Evolutionary conservation across 140 eudicot species (phyloP).

Genomic region (Stevia rebaudiana): DNA sequence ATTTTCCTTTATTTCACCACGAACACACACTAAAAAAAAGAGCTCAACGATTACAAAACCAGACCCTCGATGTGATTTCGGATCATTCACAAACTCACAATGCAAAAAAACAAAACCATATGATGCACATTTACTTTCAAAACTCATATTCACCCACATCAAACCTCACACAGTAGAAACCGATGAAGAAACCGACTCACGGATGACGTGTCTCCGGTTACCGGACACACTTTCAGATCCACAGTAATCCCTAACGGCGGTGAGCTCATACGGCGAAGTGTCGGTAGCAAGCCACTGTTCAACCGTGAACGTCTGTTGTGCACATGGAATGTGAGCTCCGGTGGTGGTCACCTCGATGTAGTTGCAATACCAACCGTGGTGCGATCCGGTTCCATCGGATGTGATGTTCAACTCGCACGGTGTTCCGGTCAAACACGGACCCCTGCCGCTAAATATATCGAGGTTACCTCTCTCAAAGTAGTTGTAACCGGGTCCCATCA

Average conservation of each 20-base stretch:
- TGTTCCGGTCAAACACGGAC: conserved; percentile 46
- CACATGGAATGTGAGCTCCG: conserved; percentile 46
- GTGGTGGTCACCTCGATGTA: conserved; percentile 53
- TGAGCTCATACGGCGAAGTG: conserved; percentile 41
- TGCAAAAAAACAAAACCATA: no score
- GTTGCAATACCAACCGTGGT: conserved; percentile 58
- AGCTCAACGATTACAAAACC: background rate
- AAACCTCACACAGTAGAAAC: background rate
- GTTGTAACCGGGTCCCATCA: conserved; percentile 52
- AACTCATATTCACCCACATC: no score
- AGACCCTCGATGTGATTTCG: background rate
- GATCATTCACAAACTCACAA: background rate
- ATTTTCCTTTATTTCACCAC: no score
- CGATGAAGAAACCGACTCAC: conserved; percentile 4
- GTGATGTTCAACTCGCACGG: conserved; percentile 45
- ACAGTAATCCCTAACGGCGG: conserved; percentile 33
- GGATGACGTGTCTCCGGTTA: background rate
- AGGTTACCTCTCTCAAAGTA: conserved; percentile 59
- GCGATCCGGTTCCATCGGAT: conserved; percentile 61
- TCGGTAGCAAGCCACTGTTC: conserved; percentile 70
- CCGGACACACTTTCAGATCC: background rate
- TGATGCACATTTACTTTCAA: no score
- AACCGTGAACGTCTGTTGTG: conserved; percentile 50
- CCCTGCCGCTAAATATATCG: conserved; percentile 57
- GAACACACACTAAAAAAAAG: no score